These are phyloP conservation scores for Acacia melanoxylon DNA, from an alignment of 306 rosid species.

Conservation along the genomic window DNA sequence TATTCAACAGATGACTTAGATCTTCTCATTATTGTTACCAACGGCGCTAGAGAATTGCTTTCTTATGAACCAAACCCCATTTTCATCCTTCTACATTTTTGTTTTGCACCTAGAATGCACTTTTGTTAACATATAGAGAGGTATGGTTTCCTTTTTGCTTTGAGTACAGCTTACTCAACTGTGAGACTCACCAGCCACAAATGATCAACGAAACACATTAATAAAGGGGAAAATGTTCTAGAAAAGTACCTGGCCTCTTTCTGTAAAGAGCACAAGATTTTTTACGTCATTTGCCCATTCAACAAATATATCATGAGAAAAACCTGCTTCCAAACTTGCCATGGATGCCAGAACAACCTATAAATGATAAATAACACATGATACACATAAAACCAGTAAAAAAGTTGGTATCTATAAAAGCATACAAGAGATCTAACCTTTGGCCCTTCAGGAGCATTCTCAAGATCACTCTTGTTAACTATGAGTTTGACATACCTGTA, in stretches of 20 bases:
- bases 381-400: slow-evolving; percentile 18
- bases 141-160: not conserved
- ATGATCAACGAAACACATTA: slow-evolving; percentile 25
- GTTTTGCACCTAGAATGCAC: not conserved
- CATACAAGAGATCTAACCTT: slow-evolving; percentile 56
- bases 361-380: slow-evolving; percentile 2
- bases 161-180: not conserved
- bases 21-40: no score
- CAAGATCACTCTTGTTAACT: slow-evolving; percentile 81
- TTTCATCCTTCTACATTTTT: not conserved
- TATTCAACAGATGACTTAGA: not conserved
- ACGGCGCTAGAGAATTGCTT: not conserved
- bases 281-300: slow-evolving; percentile 84
- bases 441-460: slow-evolving; percentile 91
- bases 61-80: not conserved
- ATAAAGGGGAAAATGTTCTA: not conserved
- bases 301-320: slow-evolving; percentile 92
- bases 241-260: slow-evolving; percentile 85
- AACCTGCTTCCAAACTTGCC: slow-evolving; percentile 99
- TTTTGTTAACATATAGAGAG: not conserved
- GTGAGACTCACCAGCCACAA: not conserved
- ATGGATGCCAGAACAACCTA: slow-evolving; percentile 95
- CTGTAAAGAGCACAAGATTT: slow-evolving; percentile 89
- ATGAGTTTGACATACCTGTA: slow-evolving; percentile 73
- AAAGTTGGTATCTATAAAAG: slow-evolving; percentile 7